Percentiles rank a stretch among this genome's conserved stretches.
Evolutionary conservation across 352 stramenopile species (phyloP).

Genomic region (Thalassiosira oceanica): DNA sequence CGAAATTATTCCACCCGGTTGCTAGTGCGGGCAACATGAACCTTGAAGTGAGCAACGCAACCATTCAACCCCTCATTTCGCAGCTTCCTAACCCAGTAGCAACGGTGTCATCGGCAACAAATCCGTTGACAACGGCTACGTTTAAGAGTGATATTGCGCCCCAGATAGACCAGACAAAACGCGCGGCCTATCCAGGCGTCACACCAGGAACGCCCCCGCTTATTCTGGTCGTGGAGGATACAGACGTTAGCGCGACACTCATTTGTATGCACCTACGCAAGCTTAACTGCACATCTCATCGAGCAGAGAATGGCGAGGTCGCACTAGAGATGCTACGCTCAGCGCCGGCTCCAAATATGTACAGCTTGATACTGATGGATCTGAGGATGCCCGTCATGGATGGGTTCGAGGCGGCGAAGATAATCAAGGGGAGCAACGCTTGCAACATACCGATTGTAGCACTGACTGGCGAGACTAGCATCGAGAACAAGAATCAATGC

Average conservation of each 20-base stretch:
- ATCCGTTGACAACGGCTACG: neutral
- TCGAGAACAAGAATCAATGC: slow-evolving; percentile 27
- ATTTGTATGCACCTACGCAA: slow-evolving; percentile 51
- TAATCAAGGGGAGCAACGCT: slow-evolving; percentile 49
- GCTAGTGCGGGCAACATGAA: neutral
- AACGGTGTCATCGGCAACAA: neutral
- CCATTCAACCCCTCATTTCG: no score
- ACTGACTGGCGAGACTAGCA: slow-evolving; percentile 48
- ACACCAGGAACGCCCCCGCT: slow-evolving; percentile 16
- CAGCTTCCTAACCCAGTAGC: slow-evolving; percentile 1
- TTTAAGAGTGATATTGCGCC: neutral
- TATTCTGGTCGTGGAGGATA: slow-evolving; percentile 61
- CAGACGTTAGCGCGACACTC: slow-evolving; percentile 40
- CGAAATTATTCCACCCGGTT: slow-evolving; percentile 16
- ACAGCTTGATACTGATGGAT: slow-evolving; percentile 69
- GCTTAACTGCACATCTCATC: slow-evolving; percentile 39
- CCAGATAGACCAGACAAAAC: neutral
- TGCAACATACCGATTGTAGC: slow-evolving; percentile 48
- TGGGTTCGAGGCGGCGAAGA: slow-evolving; percentile 60
- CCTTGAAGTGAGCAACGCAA: neutral
- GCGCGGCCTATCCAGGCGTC: slow-evolving; percentile 23
- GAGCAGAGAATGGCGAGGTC: slow-evolving; percentile 55
- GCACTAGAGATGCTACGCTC: slow-evolving; percentile 51
- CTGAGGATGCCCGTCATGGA: slow-evolving; percentile 69
- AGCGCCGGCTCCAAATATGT: slow-evolving; percentile 48